phyloP scores from a whole-genome alignment of 371 early-diverging fungal genomes.

The Mortierella sp. region DNA sequence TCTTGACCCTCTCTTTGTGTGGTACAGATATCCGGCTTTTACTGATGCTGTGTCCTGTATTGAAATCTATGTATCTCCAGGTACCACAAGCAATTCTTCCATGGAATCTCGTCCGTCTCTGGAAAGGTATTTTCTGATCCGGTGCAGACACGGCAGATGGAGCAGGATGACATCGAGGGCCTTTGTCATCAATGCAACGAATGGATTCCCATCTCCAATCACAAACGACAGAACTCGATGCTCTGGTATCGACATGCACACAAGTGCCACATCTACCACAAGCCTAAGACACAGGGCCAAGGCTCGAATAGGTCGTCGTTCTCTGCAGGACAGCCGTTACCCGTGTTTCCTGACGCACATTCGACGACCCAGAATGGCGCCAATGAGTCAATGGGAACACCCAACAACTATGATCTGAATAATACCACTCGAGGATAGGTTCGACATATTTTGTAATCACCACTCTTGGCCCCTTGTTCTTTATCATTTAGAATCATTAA shows the following conservation, averaged over 20 bases:
- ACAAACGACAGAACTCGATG: constrained; percentile 82
- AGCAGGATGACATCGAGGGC: constrained; percentile 81
- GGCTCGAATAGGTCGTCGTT: constrained; percentile 41
- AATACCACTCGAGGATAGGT: constrained; percentile 9
- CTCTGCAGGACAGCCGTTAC: constrained; percentile 40
- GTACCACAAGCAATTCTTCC: constrained; percentile 94
- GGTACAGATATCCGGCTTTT: background rate
- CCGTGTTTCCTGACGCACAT: constrained; percentile 18
- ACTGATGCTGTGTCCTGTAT: constrained; percentile 1
- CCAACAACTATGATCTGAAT: constrained; percentile 5
- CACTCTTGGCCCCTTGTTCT: too few relatives aligned
- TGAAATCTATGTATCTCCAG: constrained; percentile 44
- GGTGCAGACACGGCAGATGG: constrained; percentile 74
- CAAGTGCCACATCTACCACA: constrained; percentile 91
- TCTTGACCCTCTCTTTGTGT: too few relatives aligned
- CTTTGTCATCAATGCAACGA: constrained; percentile 88
- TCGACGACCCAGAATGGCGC: too few relatives aligned
- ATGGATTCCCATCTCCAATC: constrained; percentile 85
- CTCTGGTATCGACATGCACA: constrained; percentile 94
- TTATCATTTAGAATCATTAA: too few relatives aligned
- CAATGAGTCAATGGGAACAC: constrained; percentile 3
- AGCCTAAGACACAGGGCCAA: constrained; percentile 69
- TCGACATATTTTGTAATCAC: too few relatives aligned
- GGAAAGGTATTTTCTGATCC: constrained; percentile 84
- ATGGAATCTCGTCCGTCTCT: constrained; percentile 93